Evolutionary conservation across 2,329 filamentous ascomycete species (phyloP).

Genomic region (Botrytis paeoniae): DNA sequence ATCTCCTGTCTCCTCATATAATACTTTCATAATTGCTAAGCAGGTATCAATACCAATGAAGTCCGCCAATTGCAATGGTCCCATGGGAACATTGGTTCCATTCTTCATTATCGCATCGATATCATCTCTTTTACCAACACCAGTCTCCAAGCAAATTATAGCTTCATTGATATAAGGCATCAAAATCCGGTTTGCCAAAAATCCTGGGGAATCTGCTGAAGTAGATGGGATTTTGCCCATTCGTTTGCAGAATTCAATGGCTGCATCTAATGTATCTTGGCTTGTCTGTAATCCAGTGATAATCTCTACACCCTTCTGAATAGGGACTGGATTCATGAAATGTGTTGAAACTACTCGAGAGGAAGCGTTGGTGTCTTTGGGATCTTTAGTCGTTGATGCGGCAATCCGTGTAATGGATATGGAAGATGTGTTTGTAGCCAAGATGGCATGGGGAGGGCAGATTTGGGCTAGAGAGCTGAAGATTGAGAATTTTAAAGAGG

Average conservation of each 20-base stretch:
- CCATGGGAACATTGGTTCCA: constrained; percentile 98
- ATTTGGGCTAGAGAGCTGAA: constrained; percentile 80
- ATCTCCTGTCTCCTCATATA: constrained; percentile 88
- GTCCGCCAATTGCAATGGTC: constrained; percentile 86
- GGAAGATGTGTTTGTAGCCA: constrained; percentile 97
- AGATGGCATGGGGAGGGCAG: constrained; percentile 78
- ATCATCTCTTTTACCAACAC: constrained; percentile 81
- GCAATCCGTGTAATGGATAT: constrained; percentile 97
- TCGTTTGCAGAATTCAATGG: constrained; percentile 78
- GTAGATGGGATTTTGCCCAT: constrained; percentile 93
- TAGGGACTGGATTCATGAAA: constrained; percentile 98
- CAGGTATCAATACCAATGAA: constrained; percentile 98
- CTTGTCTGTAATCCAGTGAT: constrained; percentile 93
- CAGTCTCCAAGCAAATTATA: constrained; percentile 91
- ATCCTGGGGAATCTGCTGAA: constrained; percentile 87
- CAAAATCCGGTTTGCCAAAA: constrained; percentile 91
- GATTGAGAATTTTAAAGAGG: constrained; percentile 80
- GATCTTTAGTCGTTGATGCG: constrained; percentile 74
- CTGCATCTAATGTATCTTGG: constrained; percentile 73
- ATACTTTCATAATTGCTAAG: constrained; percentile 92
- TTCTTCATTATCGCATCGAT: constrained; percentile 99
- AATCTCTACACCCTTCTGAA: constrained; percentile 97
- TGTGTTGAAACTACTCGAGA: constrained; percentile 92
- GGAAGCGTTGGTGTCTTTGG: constrained; percentile 74
- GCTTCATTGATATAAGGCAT: constrained; percentile 99